Conservation (phyloP, 2,329 filamentous ascomycete species). For the Alternaria brassicae region DNA sequence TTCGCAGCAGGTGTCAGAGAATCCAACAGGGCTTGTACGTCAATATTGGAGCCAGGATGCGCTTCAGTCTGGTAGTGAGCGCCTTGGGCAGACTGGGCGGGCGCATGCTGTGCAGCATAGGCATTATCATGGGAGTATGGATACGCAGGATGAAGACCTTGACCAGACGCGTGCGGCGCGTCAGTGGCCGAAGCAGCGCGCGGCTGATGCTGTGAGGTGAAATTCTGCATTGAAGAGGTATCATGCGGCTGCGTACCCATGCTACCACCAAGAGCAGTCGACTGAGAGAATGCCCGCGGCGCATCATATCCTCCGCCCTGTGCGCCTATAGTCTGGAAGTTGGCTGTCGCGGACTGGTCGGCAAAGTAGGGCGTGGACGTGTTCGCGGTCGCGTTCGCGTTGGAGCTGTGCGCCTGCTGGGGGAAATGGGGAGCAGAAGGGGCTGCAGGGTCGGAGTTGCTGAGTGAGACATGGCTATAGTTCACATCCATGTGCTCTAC, state of each 20-base stretch:
- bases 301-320: slow-evolving; percentile 33
- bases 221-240: slow-evolving; percentile 50
- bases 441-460: slow-evolving; percentile 55
- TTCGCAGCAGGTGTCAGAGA: slow-evolving; percentile 49
- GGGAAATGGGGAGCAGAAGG: slow-evolving; percentile 43
- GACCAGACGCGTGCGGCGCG: slow-evolving; percentile 38
- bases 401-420: slow-evolving; percentile 42
- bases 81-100: slow-evolving; percentile 41
- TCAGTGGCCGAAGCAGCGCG: slow-evolving; percentile 46
- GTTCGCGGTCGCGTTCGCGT: slow-evolving; percentile 27
- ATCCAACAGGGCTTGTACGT: slow-evolving; percentile 57
- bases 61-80: slow-evolving; percentile 36
- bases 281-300: slow-evolving; percentile 32
- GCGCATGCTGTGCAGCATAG: slow-evolving; percentile 41
- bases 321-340: slow-evolving; percentile 33
- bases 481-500: slow-evolving; percentile 75
- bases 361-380: slow-evolving; percentile 42
- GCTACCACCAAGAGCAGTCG: slow-evolving; percentile 37
- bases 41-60: slow-evolving; percentile 47
- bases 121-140: slow-evolving; percentile 46
- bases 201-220: slow-evolving; percentile 41
- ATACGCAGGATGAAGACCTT: slow-evolving; percentile 42
- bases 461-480: slow-evolving; percentile 71
- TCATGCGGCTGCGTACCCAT: slow-evolving; percentile 43
- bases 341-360: slow-evolving; percentile 30